Base-by-base conservation (phyloP, 805 yeast species). In the Candida pseudofarinosa region DNA sequence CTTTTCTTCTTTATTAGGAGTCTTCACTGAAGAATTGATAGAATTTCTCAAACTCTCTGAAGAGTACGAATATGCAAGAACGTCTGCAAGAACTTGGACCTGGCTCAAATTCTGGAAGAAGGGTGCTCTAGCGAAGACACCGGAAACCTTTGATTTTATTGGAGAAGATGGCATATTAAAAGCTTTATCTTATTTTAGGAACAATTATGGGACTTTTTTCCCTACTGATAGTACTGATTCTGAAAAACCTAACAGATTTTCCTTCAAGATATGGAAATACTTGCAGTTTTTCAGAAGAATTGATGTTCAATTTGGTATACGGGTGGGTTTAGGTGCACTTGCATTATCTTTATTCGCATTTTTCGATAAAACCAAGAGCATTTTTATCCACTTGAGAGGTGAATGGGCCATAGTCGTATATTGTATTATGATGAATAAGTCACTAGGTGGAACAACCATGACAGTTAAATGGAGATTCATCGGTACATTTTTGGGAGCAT, bases 371-470 rank as follows among this genome's bases (percentile, higher is more conserved):
- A 78, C 88, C 0, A 69, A 81, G 39, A 67, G 69, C 4, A 47
- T 57, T 1, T 88, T 86, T 52, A 73, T 65, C 37, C 72, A 69
- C 34, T 85, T 88, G 88, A 65, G 90, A 49, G 83, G 85, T 13
- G 96, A 87, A 58, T 87, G 96, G 96, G 81, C 88, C 0, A 62
- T 87, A 32, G 85, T 85, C n/a, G 81, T 89, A 0, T 87, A 80
- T 51, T 81, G 87, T 52, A 83, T 87, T 42, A 85, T 87, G 68
- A 86, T 87, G 91, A 85, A 83, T 52, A 85, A 85, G 53, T 83
- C 90, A 0, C 65, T 86, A 4, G 96, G 96, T 7, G 95, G 95
- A 0, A 88, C 95, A 0, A 76, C 86, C 8, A 79, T 82, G 80
- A 83, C 93, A 0, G 81, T 80, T 3, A 80, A 81, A 50, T 81